Percentiles rank a stretch among this genome's conserved stretches.
Conservation (phyloP, 768 basidiomycete species). For the Gautieria morchelliformis region DNA sequence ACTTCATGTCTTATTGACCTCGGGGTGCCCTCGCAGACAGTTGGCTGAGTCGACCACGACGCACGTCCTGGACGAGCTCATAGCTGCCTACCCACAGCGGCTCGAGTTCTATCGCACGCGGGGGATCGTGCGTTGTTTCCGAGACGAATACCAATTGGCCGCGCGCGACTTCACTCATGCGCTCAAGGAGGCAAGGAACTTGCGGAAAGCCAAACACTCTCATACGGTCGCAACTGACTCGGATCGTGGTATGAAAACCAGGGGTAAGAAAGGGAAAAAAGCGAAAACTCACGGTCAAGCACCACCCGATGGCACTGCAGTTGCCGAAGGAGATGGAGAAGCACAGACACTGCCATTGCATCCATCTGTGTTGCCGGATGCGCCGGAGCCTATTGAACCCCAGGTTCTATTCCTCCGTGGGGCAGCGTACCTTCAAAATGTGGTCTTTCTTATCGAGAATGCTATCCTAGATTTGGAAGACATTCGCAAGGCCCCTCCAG, state of each 20-base stretch:
- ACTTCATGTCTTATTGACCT: slow-evolving; percentile 10
- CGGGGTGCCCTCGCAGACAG: slow-evolving; percentile 40
- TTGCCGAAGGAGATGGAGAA: slow-evolving; percentile 45
- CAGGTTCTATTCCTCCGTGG: slow-evolving; percentile 79
- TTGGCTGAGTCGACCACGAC: slow-evolving; percentile 78
- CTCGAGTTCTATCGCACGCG: slow-evolving; percentile 82
- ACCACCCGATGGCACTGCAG: slow-evolving; percentile 57
- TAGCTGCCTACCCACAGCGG: slow-evolving; percentile 59
- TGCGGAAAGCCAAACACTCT: slow-evolving; percentile 51
- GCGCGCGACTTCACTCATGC: slow-evolving; percentile 76
- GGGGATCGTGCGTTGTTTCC: slow-evolving; percentile 85
- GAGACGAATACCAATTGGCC: slow-evolving; percentile 69
- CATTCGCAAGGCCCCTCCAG: slow-evolving; percentile 44
- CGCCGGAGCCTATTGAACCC: slow-evolving; percentile 80
- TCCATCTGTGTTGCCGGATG: slow-evolving; percentile 63
- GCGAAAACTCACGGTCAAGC: slow-evolving; percentile 45
- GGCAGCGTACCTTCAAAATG: slow-evolving; percentile 74
- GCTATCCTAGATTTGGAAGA: slow-evolving; percentile 64
- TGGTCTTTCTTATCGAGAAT: slow-evolving; percentile 62
- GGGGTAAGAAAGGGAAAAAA: slow-evolving; percentile 43
- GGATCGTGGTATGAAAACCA: slow-evolving; percentile 33
- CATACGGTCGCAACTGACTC: slow-evolving; percentile 36
- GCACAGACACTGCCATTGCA: slow-evolving; percentile 44
- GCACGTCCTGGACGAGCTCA: slow-evolving; percentile 69
- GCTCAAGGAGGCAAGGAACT: slow-evolving; percentile 64